Percentiles rank a stretch among this genome's conserved stretches.
Evolutionary conservation across 768 basidiomycete species (phyloP).

Genomic region (Omphalotus guepiniiformis): DNA sequence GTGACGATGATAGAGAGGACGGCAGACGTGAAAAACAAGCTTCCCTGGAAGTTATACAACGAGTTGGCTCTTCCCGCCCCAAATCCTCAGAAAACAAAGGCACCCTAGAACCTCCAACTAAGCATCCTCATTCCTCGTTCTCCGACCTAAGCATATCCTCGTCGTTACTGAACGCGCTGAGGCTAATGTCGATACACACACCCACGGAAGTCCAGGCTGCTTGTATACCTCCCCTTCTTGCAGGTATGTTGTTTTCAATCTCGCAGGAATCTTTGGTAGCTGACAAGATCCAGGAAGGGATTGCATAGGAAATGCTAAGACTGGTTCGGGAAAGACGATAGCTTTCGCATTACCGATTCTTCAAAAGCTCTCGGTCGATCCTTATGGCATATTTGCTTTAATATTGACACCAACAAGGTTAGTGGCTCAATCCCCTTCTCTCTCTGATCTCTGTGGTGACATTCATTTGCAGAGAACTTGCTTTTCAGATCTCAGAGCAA

Average conservation of each 20-base stretch:
- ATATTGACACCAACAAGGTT: conserved; percentile 95
- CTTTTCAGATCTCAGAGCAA: conserved; percentile 96
- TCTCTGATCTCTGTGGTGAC: neutral
- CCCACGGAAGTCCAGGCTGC: conserved; percentile 90
- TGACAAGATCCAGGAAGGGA: conserved; percentile 63
- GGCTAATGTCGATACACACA: conserved; percentile 75
- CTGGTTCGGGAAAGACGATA: conserved; percentile 96
- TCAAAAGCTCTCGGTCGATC: conserved; percentile 82
- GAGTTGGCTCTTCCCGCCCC: too few species aligned
- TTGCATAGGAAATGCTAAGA: conserved; percentile 97
- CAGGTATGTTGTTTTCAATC: conserved; percentile 42
- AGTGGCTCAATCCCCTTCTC: conserved; percentile 13
- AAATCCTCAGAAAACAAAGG: too few species aligned
- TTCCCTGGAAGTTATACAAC: neutral
- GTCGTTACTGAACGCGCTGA: conserved; percentile 59
- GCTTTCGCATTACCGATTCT: conserved; percentile 96
- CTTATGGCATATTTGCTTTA: conserved; percentile 91
- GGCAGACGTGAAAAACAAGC: too few species aligned
- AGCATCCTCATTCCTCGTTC: conserved; percentile 35
- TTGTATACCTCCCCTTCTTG: conserved; percentile 83
- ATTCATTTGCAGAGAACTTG: conserved; percentile 69
- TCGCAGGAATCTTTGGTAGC: neutral
- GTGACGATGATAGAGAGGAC: too few species aligned
- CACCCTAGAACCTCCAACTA: too few species aligned
- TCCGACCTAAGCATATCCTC: conserved; percentile 55